A percentile compares a stretch with the other conserved stretches of the same genome.
Conservation (phyloP, 1,284 basidiomycete species). For the Ceratobasidium sp. region DNA sequence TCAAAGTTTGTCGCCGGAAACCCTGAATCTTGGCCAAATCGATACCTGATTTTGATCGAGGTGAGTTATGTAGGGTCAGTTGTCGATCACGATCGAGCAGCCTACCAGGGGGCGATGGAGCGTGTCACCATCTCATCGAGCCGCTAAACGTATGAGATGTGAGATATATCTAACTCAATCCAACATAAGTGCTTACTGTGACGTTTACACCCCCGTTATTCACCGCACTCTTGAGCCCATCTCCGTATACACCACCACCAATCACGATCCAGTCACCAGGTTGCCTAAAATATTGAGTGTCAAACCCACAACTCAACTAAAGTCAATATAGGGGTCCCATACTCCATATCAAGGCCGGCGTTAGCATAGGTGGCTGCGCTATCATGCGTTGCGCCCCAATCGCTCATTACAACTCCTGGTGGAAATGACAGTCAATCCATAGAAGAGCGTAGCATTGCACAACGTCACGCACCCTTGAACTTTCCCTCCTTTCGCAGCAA, state of each 20-base stretch:
- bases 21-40: slow-evolving; percentile 44
- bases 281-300: slow-evolving; percentile 30
- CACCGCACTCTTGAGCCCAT: slow-evolving; percentile 43
- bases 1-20: slow-evolving; percentile 47
- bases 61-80: not conserved
- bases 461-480: slow-evolving; percentile 18
- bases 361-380: slow-evolving; percentile 44
- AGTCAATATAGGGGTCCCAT: not conserved
- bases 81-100: not conserved
- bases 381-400: slow-evolving; percentile 50
- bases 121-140: slow-evolving; percentile 47
- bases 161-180: not conserved
- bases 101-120: slow-evolving; percentile 47
- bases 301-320: not conserved
- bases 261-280: slow-evolving; percentile 51
- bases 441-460: not conserved
- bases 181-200: slow-evolving; percentile 5
- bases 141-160: slow-evolving; percentile 11
- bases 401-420: slow-evolving; percentile 41
- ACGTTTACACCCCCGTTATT: slow-evolving; percentile 43
- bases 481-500: slow-evolving; percentile 39
- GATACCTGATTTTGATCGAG: slow-evolving; percentile 3
- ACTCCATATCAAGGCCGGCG: slow-evolving; percentile 50
- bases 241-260: slow-evolving; percentile 48
- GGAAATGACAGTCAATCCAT: not conserved